Base-by-base conservation (phyloP, 257 asterid species). In the Solanum bulbocastanum region DNA sequence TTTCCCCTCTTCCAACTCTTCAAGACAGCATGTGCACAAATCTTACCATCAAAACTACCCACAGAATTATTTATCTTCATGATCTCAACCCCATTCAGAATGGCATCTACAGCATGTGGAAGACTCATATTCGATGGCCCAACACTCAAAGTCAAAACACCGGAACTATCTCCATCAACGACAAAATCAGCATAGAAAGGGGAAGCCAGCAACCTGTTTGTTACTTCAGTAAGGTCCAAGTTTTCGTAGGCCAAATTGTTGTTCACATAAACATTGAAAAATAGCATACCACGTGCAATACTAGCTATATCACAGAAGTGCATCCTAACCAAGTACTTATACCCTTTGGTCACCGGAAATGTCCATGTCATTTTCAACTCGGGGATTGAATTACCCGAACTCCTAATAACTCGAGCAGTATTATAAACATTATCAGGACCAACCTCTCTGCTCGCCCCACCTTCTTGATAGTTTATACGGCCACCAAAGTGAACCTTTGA, bases 271-370 rank as follows among this genome's bases (percentile, higher is more conserved):
- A 96, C 98, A 87, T 96, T 95, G 93, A 97, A 97, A 91, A 92
- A 93, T 37, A 97, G 92, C 98, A 90, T 83, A 81, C 83, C 85
- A 1, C 89, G 62, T 0, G 98, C 90, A n/a, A 91, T 39, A 66
- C 99, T 97, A 44, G 98, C 95, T 86, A 97, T 96, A 85, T 97
- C 98, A 75, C 99, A 97, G 81, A 96, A 96, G 92, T 97, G 99
- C 95, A 95, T 86, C 69, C 99, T 90, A 86, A 94, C 95, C 93
- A 96, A 90, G 69, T 97, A 93, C 27, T 66, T 89, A 14, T 94
- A 93, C 7, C 95, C 97, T 92, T 91, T 91, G 46, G 89, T 95
- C 42, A 93, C 95, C 2, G 92, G 90, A 84, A 97, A 97, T 39
- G 83, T 88, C 98, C 98, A 95, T 0, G 96, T 92, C 66, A 97